A percentile compares a stretch with the other conserved stretches of the same genome.
These are phyloP conservation scores for Arthromyces matolae DNA, from an alignment of 768 basidiomycete genomes.

Conservation along the genomic window DNA sequence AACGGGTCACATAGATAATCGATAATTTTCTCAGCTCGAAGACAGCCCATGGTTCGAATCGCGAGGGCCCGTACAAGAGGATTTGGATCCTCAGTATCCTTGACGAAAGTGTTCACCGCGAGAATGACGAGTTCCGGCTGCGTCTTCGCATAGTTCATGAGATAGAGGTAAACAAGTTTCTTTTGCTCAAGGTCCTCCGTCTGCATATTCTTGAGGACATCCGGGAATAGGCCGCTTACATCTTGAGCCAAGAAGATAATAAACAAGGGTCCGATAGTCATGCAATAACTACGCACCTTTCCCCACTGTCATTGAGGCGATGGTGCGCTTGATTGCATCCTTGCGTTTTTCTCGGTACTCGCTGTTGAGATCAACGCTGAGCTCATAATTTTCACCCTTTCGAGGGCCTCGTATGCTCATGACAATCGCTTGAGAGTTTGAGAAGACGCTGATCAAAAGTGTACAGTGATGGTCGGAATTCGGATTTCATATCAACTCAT, in stretches of 20 bases:
- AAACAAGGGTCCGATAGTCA: no score
- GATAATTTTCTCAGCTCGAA: constrained; percentile 98
- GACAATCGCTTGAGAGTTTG: constrained; percentile 12
- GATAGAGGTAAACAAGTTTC: constrained; percentile 98
- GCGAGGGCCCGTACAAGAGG: constrained; percentile 95
- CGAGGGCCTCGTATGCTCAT: constrained; percentile 59
- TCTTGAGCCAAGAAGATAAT: constrained; percentile 38
- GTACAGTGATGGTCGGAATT: constrained; percentile 8
- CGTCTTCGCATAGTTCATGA: constrained; percentile 99
- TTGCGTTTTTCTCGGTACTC: constrained; percentile 94
- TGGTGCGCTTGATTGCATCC: constrained; percentile 97
- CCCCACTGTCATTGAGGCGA: constrained; percentile 98
- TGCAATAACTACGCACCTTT: constrained; percentile 62
- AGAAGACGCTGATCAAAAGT: constrained; percentile 1
- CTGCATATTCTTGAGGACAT: constrained; percentile 99
- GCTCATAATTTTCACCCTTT: constrained; percentile 95
- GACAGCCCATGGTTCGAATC: constrained; percentile 95
- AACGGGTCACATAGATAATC: constrained; percentile 97
- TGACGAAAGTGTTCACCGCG: constrained; percentile 97
- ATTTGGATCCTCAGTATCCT: constrained; percentile 95
- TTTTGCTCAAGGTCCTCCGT: constrained; percentile 99
- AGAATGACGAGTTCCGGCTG: constrained; percentile 99
- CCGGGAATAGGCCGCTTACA: constrained; percentile 92
- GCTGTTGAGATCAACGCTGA: constrained; percentile 94
- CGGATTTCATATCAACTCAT: neutral